Evolutionary conservation across 1,139 yeast genomes (phyloP), one percentile per base, ranked within the genome.

Genomic region (Geotrichum macrosporum): DNA sequence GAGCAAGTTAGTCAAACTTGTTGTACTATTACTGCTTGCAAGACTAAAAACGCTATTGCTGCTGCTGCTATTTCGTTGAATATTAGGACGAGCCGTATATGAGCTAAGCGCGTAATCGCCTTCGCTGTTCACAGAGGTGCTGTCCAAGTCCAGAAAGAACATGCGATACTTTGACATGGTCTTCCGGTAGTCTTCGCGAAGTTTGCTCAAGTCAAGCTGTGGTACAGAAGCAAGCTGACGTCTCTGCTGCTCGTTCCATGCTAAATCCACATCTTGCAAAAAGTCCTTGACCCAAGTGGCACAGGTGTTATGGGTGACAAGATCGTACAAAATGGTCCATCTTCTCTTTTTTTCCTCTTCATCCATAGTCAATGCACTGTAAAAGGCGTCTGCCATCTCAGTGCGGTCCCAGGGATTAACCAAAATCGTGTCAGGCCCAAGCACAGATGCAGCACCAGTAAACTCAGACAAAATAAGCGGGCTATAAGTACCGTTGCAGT

Each of bases 351-450:
- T 80, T 53, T 84, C 94, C 20, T 69, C 73, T 0, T 64, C 62
- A 5, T 72, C 55, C 89, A 89, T 81, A 10, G 75, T 78, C 41
- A 92, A 66, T 39, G 87, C 86, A 6, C 61, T 52, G 52, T 77
- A 72, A 49, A 87, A 83, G 5, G 77, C 72, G 20, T 76, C 73
- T 0, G 94, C 74, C 55, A 88, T 78, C 52, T 77, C 76, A 41
- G 72, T 75, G 30, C 77, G 72, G 63, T 88, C 94, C 95, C 96
- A 92, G 1, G 98, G 98, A 61, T 92, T 94, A 35, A 89, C 81
- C 38, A 87, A 66, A 4, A 89, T 36, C 4, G 53, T 46, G 5
- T 47, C 51, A 35, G 75, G 65, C 2, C 77, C 78, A 44, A 94
- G 72, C 4, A 89, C 77, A 1, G 83, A 75, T 0, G 97, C 95